Conservation (phyloP, 768 basidiomycete species). For the Tulasnella sp. region DNA sequence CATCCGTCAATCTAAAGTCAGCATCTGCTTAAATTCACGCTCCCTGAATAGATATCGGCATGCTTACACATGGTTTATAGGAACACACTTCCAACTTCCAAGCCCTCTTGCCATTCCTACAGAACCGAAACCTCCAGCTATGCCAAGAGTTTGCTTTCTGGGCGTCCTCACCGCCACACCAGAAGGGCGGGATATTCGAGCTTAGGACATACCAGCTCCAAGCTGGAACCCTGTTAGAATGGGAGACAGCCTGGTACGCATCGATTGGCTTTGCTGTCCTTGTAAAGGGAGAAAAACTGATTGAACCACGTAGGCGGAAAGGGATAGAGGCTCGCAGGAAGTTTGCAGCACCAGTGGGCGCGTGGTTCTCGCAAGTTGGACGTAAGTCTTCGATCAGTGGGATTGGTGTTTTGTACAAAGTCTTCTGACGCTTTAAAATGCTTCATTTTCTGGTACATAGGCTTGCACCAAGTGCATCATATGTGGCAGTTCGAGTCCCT, state of each 20-base stretch:
- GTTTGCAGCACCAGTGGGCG: conserved; percentile 76
- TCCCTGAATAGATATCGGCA: neutral
- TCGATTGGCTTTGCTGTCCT: neutral
- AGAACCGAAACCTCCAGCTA: conserved; percentile 63
- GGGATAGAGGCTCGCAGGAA: conserved; percentile 90
- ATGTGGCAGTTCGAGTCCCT: conserved; percentile 84
- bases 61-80: neutral
- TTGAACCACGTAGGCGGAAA: conserved; percentile 48
- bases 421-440: conserved; percentile 30
- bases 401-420: conserved; percentile 17
- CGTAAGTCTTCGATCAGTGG: conserved; percentile 25
- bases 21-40: neutral
- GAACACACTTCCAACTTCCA: conserved; percentile 61
- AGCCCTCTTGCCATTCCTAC: conserved; percentile 66
- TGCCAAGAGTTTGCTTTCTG: conserved; percentile 94
- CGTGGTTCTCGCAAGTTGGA: conserved; percentile 88
- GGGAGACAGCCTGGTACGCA: conserved; percentile 81
- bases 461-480: conserved; percentile 64
- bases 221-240: conserved; percentile 85
- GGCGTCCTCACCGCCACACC: conserved; percentile 78
- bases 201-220: conserved; percentile 72
- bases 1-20: conserved; percentile 56
- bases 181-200: conserved; percentile 88
- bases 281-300: neutral
- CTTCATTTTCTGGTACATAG: conserved; percentile 26